A percentile compares a stretch with the other conserved stretches of the same genome.
These are phyloP conservation scores for Sclerotinia spermophila DNA, from an alignment of 2,329 filamentous ascomycete genomes.

Conservation along the genomic window DNA sequence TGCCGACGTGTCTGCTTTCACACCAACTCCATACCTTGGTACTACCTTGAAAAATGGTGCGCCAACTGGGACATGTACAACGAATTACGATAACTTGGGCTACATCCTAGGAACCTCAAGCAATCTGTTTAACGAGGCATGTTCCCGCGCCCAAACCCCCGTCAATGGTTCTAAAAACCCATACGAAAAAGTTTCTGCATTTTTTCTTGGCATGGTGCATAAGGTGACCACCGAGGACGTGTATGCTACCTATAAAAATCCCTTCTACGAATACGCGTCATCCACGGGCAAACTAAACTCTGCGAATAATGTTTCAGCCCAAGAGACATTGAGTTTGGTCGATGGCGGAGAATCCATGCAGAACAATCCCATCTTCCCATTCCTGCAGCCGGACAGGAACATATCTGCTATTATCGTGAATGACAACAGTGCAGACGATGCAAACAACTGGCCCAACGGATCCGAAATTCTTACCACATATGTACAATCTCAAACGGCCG, in stretches of 20 bases:
- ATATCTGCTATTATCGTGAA: conserved; percentile 45
- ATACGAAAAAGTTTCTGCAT: conserved; percentile 29
- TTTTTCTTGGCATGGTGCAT: conserved; percentile 38
- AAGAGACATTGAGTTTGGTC: conserved; percentile 40
- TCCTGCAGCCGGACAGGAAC: conserved; percentile 42
- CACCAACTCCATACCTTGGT: conserved; percentile 56
- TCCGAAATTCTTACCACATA: conserved; percentile 39
- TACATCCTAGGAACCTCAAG: conserved; percentile 46
- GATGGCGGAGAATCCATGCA: conserved; percentile 46
- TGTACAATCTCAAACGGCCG: conserved; percentile 23
- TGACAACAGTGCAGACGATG: conserved; percentile 46
- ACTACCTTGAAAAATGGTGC: conserved; percentile 53
- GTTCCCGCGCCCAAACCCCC: conserved; percentile 18
- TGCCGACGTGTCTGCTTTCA: conserved; percentile 56
- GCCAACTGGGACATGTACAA: conserved; percentile 42
- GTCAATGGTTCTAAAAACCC: conserved; percentile 25
- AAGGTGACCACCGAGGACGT: conserved; percentile 34
- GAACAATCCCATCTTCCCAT: conserved; percentile 47
- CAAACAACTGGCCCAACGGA: conserved; percentile 41
- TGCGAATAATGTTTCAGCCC: conserved; percentile 37
- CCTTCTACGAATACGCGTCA: conserved; percentile 49
- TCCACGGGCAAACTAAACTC: conserved; percentile 25
- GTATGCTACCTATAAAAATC: conserved; percentile 56
- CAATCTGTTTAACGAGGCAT: conserved; percentile 40
- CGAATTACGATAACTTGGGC: conserved; percentile 47